Conservation (phyloP, 2,329 filamentous ascomycete genomes). For the Neofusicoccum parvum region DNA sequence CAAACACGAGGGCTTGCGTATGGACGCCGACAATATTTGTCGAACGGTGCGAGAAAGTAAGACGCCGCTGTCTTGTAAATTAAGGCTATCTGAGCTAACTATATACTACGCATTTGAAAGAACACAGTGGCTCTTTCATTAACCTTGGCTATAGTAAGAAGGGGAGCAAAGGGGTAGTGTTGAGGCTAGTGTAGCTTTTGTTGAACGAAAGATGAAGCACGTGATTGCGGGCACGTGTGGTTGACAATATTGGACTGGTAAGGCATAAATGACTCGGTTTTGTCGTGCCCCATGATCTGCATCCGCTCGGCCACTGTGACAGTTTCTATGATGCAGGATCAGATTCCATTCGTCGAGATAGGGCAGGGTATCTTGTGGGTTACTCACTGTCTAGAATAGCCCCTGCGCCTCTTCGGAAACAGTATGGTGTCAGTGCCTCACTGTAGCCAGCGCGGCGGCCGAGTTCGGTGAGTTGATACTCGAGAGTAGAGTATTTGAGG, state of each 20-base stretch:
- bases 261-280: background rate
- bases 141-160: no score
- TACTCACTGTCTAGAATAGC: background rate
- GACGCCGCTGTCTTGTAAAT: no score
- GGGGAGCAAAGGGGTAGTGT: no score
- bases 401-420: background rate
- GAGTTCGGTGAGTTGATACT: background rate
- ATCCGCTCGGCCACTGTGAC: background rate
- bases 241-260: background rate
- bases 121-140: no score
- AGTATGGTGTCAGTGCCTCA: background rate
- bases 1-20: background rate
- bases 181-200: no score
- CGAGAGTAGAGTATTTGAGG: background rate
- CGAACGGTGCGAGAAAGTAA: no score
- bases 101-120: no score
- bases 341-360: background rate
- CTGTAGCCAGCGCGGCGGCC: background rate
- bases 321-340: background rate
- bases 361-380: background rate
- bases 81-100: no score
- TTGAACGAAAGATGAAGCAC: no score
- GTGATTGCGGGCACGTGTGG: no score
- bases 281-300: background rate
- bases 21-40: background rate